A percentile compares a stretch with the other conserved stretches of the same genome.
phyloP scores from a whole-genome alignment of 2,329 filamentous ascomycete species.

The Diaporthe velutina region DNA sequence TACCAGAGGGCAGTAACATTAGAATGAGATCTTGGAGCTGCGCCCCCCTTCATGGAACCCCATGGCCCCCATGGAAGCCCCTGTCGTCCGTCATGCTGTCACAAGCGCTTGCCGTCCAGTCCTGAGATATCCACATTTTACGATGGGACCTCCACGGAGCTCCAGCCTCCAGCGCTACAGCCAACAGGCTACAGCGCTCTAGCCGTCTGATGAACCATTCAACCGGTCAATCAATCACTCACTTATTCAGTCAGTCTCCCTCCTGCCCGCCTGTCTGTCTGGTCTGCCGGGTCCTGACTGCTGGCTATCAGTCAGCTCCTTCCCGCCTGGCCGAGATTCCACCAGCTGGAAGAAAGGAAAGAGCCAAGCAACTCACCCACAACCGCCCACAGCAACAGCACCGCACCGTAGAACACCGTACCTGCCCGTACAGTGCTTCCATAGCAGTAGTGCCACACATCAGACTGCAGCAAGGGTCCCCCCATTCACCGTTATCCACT shows the following conservation, averaged over 20 bases:
- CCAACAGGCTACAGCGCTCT: no score
- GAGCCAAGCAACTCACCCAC: background rate
- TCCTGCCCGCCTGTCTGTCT: background rate
- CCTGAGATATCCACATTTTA: constrained; percentile 14
- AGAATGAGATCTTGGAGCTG: constrained; percentile 18
- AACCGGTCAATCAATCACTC: background rate
- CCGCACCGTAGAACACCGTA: background rate
- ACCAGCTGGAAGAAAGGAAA: background rate
- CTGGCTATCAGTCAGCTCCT: background rate
- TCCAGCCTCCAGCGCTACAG: background rate
- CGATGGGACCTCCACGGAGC: background rate
- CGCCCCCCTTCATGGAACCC: constrained; percentile 15
- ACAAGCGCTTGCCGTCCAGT: constrained; percentile 25
- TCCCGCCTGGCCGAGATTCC: background rate
- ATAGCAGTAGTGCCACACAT: background rate
- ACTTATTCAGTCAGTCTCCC: background rate
- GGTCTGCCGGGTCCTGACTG: background rate
- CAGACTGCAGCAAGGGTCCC: constrained; percentile 1
- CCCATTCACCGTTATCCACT: constrained; percentile 5
- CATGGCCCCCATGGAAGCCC: background rate
- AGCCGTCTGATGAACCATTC: background rate
- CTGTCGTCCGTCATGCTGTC: constrained; percentile 6
- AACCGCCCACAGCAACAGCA: background rate
- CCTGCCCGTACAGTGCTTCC: background rate
- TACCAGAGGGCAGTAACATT: background rate